These are phyloP conservation scores for Talaromyces sp. DNA, from an alignment of 2,329 filamentous ascomycete genomes.

Conservation along the genomic window DNA sequence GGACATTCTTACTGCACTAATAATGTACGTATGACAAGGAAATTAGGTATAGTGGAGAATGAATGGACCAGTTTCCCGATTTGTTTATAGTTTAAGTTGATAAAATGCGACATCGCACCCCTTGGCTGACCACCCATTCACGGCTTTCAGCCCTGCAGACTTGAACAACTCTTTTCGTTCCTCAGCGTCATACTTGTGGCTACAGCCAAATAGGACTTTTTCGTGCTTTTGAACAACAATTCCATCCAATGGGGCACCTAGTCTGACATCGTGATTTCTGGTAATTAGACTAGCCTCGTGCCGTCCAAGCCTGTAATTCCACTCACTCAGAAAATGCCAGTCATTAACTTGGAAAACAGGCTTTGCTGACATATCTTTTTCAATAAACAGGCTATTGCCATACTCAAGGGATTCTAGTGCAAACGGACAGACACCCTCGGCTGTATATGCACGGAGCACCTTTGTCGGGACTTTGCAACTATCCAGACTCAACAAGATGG, in stretches of 20 bases:
- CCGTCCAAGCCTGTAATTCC: constrained; percentile 9
- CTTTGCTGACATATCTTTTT: not conserved
- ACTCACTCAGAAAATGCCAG: constrained; percentile 12
- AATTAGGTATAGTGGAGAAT: not conserved
- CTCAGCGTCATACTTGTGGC: constrained; percentile 10
- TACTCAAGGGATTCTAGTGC: not conserved
- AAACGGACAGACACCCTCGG: not conserved
- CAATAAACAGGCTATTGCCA: not conserved
- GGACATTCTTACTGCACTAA: too few relatives aligned
- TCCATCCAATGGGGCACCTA: constrained; percentile 7
- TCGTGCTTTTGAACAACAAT: constrained; percentile 7
- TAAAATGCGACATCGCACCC: constrained; percentile 6
- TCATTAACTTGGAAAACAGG: not conserved
- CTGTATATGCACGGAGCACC: constrained; percentile 2
- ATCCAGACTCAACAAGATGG: constrained; percentile 1
- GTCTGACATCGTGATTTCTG: not conserved
- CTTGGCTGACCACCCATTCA: not conserved
- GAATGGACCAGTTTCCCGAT: not conserved
- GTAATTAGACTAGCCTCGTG: constrained; percentile 11
- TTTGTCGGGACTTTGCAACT: constrained; percentile 2
- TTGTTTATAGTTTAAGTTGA: not conserved
- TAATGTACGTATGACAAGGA: not conserved
- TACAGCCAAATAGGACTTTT: constrained; percentile 11
- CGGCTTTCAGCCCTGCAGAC: not conserved
- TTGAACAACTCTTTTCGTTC: not conserved